These are phyloP conservation scores for Globisporangium irregulare DNA, from an alignment of 352 stramenopile genomes.

Conservation along the genomic window DNA sequence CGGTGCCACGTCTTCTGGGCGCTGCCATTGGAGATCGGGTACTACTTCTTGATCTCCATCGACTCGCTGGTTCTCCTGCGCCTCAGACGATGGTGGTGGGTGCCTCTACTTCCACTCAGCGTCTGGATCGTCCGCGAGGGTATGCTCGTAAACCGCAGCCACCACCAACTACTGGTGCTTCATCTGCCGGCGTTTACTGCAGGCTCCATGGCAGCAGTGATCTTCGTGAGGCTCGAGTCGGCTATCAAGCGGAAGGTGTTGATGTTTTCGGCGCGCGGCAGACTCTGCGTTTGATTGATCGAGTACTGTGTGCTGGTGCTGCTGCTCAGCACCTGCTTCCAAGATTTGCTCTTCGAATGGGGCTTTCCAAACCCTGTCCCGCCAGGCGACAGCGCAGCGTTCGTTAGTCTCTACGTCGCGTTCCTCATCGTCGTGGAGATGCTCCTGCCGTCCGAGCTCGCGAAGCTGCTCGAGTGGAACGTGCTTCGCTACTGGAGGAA, in stretches of 20 bases:
- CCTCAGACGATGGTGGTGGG: slow-evolving; percentile 16
- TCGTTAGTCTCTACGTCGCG: slow-evolving; percentile 27
- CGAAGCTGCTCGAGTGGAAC: slow-evolving; percentile 10
- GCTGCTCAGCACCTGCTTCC: slow-evolving; percentile 28
- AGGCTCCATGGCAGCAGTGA: slow-evolving; percentile 31
- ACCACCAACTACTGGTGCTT: slow-evolving; percentile 25
- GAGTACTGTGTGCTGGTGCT: slow-evolving; percentile 23
- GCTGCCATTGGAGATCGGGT: slow-evolving; percentile 43
- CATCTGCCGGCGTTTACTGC: slow-evolving; percentile 38
- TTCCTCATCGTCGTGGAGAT: slow-evolving; percentile 12
- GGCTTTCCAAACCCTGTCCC: no score
- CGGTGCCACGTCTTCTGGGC: slow-evolving; percentile 50
- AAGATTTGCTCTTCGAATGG: slow-evolving; percentile 28
- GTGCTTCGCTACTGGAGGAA: slow-evolving; percentile 27
- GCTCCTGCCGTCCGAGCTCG: slow-evolving; percentile 11
- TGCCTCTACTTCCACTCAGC: slow-evolving; percentile 15
- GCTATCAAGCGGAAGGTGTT: slow-evolving; percentile 17
- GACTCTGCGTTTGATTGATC: neutral
- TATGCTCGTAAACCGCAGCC: slow-evolving; percentile 7
- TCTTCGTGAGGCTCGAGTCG: slow-evolving; percentile 25
- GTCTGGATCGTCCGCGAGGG: neutral
- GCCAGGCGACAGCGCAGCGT: slow-evolving; percentile 18
- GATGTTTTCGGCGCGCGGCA: slow-evolving; percentile 15
- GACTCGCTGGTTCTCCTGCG: slow-evolving; percentile 17
- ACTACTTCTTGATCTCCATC: slow-evolving; percentile 37